Evolutionary conservation across 2,329 filamentous ascomycete genomes (phyloP).

Genomic region (Botrytis aclada): DNA sequence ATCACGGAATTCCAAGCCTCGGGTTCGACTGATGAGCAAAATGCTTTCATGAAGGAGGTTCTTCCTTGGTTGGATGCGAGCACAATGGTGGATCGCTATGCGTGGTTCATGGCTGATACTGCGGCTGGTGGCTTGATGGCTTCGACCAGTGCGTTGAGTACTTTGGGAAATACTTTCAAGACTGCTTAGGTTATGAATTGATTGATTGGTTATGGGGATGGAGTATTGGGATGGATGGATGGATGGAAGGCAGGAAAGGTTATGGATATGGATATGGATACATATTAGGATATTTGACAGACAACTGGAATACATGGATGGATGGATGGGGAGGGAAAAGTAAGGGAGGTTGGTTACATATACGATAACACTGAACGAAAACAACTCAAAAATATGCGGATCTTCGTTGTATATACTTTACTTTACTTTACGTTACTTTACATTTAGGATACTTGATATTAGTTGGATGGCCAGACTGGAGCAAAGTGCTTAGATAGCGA

Average conservation of each 20-base stretch:
- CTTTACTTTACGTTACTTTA: neutral
- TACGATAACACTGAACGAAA: neutral
- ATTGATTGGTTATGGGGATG: neutral
- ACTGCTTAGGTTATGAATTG: neutral
- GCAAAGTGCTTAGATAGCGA: neutral
- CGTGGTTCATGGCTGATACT: conserved; percentile 12
- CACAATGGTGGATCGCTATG: neutral
- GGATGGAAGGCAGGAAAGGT: neutral
- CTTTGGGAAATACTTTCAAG: conserved; percentile 18
- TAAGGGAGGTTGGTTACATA: neutral
- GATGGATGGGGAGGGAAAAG: neutral
- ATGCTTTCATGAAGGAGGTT: conserved; percentile 41
- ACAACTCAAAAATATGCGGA: neutral
- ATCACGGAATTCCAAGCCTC: conserved; percentile 44
- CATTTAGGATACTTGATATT: neutral
- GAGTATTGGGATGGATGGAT: neutral
- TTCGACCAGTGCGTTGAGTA: neutral
- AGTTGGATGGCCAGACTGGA: neutral
- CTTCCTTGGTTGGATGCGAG: conserved; percentile 43
- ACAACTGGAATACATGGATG: too few species aligned
- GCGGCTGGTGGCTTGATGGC: conserved; percentile 1
- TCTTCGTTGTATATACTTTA: conserved; percentile 7
- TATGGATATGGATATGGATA: neutral
- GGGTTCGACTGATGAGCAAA: conserved; percentile 36
- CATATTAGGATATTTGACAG: too few species aligned